Percentiles rank a stretch among this genome's conserved stretches.
phyloP scores from a whole-genome alignment of 257 asterid genomes.

The Penstemon barbatus region DNA sequence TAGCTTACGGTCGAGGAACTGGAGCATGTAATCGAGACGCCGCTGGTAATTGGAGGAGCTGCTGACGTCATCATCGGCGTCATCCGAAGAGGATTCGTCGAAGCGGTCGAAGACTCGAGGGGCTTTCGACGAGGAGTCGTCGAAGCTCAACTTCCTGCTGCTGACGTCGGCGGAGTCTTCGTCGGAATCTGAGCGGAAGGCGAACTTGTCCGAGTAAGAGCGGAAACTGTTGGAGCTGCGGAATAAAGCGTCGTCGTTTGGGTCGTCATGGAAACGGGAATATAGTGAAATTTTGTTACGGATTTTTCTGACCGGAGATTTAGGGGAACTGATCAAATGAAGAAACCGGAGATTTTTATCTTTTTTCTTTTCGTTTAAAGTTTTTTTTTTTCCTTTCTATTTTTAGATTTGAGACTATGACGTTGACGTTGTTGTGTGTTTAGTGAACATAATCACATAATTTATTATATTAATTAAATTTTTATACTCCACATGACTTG shows the following conservation, averaged over 20 bases:
- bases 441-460: background rate
- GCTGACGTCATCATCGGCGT: slow-evolving; percentile 50
- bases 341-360: slow-evolving; percentile 24
- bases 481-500: no score
- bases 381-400: background rate
- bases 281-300: background rate
- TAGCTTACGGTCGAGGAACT: slow-evolving; percentile 77
- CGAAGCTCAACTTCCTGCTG: slow-evolving; percentile 37
- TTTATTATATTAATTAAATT: no score
- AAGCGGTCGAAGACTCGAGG: slow-evolving; percentile 83
- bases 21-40: slow-evolving; percentile 87
- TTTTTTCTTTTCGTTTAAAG: no score
- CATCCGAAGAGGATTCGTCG: slow-evolving; percentile 63
- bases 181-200: background rate
- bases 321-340: slow-evolving; percentile 1
- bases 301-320: slow-evolving; percentile 17
- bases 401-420: background rate
- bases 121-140: slow-evolving; percentile 40
- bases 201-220: slow-evolving; percentile 40
- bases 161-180: slow-evolving; percentile 20
- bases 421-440: slow-evolving; percentile 29
- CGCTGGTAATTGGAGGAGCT: slow-evolving; percentile 60
- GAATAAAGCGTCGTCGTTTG: slow-evolving; percentile 46
- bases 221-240: slow-evolving; percentile 36
- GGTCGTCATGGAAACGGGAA: slow-evolving; percentile 48